These are phyloP conservation scores for Aspergillus caelatus DNA, from an alignment of 2,329 filamentous ascomycete species.

Conservation along the genomic window DNA sequence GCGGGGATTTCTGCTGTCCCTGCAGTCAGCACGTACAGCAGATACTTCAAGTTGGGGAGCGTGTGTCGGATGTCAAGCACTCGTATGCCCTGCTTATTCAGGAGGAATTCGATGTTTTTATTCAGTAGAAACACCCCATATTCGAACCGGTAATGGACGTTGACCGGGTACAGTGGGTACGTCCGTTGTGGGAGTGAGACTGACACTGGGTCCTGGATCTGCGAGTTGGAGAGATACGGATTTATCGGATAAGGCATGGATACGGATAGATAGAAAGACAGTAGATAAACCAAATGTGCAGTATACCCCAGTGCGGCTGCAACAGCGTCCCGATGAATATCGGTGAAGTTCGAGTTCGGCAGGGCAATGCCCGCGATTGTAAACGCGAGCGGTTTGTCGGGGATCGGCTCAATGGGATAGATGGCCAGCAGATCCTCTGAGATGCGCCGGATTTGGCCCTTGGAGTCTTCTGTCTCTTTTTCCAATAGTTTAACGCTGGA, in stretches of 20 bases:
- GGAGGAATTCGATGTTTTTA: slow-evolving; percentile 81
- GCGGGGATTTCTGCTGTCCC: slow-evolving; percentile 66
- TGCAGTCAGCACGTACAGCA: slow-evolving; percentile 85
- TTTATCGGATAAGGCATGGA: slow-evolving; percentile 80
- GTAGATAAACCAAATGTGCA: slow-evolving; percentile 70
- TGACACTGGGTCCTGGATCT: slow-evolving; percentile 74
- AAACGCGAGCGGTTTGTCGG: slow-evolving; percentile 71
- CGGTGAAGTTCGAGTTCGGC: slow-evolving; percentile 78
- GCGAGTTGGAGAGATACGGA: slow-evolving; percentile 72
- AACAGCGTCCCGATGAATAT: slow-evolving; percentile 66
- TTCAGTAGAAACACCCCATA: slow-evolving; percentile 97
- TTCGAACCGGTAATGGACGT: slow-evolving; percentile 86
- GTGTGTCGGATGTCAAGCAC: slow-evolving; percentile 91
- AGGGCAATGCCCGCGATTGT: slow-evolving; percentile 78
- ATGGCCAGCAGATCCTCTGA: slow-evolving; percentile 79
- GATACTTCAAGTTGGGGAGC: slow-evolving; percentile 88
- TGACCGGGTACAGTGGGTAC: slow-evolving; percentile 79
- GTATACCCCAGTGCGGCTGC: slow-evolving; percentile 82
- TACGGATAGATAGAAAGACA: slow-evolving; percentile 80
- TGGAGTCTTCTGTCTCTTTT: slow-evolving; percentile 64
- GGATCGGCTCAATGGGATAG: slow-evolving; percentile 75
- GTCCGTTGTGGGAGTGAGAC: slow-evolving; percentile 59
- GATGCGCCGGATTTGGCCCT: slow-evolving; percentile 83
- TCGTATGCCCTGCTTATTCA: slow-evolving; percentile 68
- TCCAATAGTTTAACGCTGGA: slow-evolving; percentile 59